Base-by-base conservation (phyloP, 2,329 filamentous ascomycete genomes). In the Microcera coccophila region DNA sequence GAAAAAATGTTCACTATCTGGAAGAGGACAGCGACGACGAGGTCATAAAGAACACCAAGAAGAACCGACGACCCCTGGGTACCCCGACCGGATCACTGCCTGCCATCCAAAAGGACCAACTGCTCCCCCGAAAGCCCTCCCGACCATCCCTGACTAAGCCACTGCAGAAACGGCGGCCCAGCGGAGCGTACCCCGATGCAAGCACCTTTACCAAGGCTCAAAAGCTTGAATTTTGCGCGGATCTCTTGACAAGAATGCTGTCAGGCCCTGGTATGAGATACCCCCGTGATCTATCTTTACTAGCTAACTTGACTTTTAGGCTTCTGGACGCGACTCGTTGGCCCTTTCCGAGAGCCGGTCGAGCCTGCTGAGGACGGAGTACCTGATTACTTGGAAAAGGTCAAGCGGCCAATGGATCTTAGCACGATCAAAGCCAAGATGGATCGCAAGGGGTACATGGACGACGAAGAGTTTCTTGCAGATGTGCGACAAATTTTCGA, bases 291-390 rank as follows among this genome's bases (percentile, higher is more conserved):
- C 12, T 12, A 3, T 28, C 14, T 35, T 15, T 39, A 9, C 33
- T 10, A 16, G 1, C 7, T 14, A 18, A 28, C 21, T 45, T 52
- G 41, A 53, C 39, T 14, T 17, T 28, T 29, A 81, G 79, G 80
- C 5, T 83, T 80, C 59, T 84, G 80, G 80, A 83, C 80, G 0
- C 75, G 79, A n/a, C 69, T 82, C 1, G 79, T 83, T 3, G 78
- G 78, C 0, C 77, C 78, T 0, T 83, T 84, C 61, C 74, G 73
- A 34, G 73, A 82, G 18, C 74, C 79, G 0, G 79, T 83, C 5
- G 72, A 79, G 44, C 79, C 79, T 1, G 56, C 64, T 3, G 67
- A 70, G 28, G 78, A 83, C 49, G 74, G 74, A 15, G 76, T 82
- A 2, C 79, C 78, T 2, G 78, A 82, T 56, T 84, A 84, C 61